Evolutionary conservation across 805 yeast species (phyloP), one percentile per base, ranked within the genome.

Genomic region (Sugiyamaella boreocaroliniensis): DNA sequence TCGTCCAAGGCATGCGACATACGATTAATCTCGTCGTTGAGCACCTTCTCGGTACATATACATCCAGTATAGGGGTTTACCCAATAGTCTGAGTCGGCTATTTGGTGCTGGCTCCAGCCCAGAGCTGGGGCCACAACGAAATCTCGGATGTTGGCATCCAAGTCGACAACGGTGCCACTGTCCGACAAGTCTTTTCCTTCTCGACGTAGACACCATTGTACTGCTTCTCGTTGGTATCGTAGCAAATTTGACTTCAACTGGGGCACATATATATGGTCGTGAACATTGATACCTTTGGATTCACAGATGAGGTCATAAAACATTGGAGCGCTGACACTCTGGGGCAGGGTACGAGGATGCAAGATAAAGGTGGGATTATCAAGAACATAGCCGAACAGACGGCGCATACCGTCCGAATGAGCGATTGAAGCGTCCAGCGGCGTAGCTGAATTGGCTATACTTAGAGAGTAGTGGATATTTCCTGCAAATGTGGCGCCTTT

Each of bases 201-300:
- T 37, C 60, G 53, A 1, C 58, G 51, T n/a, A 71, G 52, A 10
- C 65, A 59, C 75, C 75, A 71, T 12, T 59, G 45, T 2, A 71
- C 68, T 1, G 75, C 59, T 29, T 68, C 69, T 34, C 63, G 47
- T 54, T 71, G 76, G 47, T 61, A 69, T 5, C 66, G 63, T 14
- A 69, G 55, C 16, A 70, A 55, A 1, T 47, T 37, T 12, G 60
- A 54, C 7, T 32, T 44, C 43, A 58, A 32, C 15, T 40, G 48
- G 11, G 46, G 47, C 9, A 48, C 52, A 9, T 34, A 43, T 10
- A 53, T 18, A 11, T 49, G 42, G 10, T 41, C 52, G 10, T 43
- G 50, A 15, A 53, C 40, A 5, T 20, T 19, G 4, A 48, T 22
- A 29, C 52, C 51, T 19, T 48, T 50, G 15, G 40, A 15, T 12